Conservation (phyloP, 805 yeast species). For the Candida insectalens region DNA sequence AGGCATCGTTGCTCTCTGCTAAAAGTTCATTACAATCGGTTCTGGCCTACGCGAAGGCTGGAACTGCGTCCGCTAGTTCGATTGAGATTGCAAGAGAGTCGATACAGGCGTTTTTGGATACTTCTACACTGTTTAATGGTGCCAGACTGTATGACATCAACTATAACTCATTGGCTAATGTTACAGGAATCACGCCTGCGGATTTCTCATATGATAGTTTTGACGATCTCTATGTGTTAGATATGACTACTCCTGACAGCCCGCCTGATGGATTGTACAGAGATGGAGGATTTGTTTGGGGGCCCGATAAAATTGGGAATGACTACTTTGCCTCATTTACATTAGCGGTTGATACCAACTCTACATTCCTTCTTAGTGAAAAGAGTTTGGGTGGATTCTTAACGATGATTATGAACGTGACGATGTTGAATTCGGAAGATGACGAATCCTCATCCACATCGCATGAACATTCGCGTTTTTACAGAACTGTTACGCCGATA, state of each 20-base stretch:
- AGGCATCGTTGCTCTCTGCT: constrained; percentile 53
- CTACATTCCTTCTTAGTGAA: constrained; percentile 53
- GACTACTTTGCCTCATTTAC: constrained; percentile 64
- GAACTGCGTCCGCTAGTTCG: constrained; percentile 47
- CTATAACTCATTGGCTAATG: constrained; percentile 35
- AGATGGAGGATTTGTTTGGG: constrained; percentile 44
- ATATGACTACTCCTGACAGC: constrained; percentile 6
- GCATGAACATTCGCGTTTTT: constrained; percentile 22
- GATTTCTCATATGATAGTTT: constrained; percentile 31
- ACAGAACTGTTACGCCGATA: constrained; percentile 14
- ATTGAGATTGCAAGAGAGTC: constrained; percentile 37
- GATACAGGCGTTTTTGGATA: constrained; percentile 51
- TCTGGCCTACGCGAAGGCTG: constrained; percentile 56
- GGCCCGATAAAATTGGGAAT: constrained; percentile 47
- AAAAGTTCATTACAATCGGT: constrained; percentile 54
- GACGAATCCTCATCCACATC: constrained; percentile 30
- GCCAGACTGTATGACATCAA: constrained; percentile 61
- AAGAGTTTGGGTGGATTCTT: constrained; percentile 63
- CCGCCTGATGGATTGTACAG: constrained; percentile 35
- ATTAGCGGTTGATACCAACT: constrained; percentile 61
- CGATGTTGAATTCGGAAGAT: constrained; percentile 29
- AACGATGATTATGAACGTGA: constrained; percentile 45
- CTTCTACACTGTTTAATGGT: constrained; percentile 52
- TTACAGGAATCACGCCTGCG: constrained; percentile 19
- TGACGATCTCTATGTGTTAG: constrained; percentile 26